Evolutionary conservation across 1,284 basidiomycete species (phyloP), one percentile per base, ranked within the genome.

Genomic region (Chalciporus sp.): DNA sequence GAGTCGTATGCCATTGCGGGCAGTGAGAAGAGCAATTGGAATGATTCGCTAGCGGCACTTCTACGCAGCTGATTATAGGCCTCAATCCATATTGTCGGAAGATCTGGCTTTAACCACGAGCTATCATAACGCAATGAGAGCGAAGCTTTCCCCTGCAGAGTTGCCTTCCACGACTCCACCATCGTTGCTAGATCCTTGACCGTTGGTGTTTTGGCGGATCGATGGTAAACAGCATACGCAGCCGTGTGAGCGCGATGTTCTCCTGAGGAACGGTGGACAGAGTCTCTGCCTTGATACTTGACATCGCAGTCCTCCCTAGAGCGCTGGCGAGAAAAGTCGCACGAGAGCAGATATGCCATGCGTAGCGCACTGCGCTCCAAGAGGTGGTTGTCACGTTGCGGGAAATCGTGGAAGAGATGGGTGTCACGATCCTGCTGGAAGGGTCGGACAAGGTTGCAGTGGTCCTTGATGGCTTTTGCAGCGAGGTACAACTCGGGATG

Each of bases 21-120:
- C 1, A 73, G 62, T 7, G 66, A 66, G 55, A 74, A 76, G 17
- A 63, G 52, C n/a, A 78, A 31, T 7, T 58, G 57, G 20, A 59
- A 68, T 42, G 55, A 63, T 37, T 62, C 54, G 31, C n/a, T 20
- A 19, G 59, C 54, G 3, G 29, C 27, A 2, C 31, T 1, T 67
- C 49, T 14, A 58, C 55, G 19, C n/a, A 77, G 53, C 62, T 69
- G 77, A 6, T 71, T 52, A 28, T 76, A 77, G 1, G 68, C 49
- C 14, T 60, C 55, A n/a, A 77, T 54, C 63, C 71, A 77, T 42
- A 57, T 58, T 12, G 41, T 28, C 16, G 51, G 50, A 42, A 64
- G 53, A 53, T 59, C 10, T 0, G 61, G 58, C 2, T 1, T 5
- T 26, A 70, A 37, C 68, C 66, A 68, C 1, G 59, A 58, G 1